These are phyloP conservation scores for Silene coronaria DNA, from an alignment of 179 eudicot species.

Conservation along the genomic window DNA sequence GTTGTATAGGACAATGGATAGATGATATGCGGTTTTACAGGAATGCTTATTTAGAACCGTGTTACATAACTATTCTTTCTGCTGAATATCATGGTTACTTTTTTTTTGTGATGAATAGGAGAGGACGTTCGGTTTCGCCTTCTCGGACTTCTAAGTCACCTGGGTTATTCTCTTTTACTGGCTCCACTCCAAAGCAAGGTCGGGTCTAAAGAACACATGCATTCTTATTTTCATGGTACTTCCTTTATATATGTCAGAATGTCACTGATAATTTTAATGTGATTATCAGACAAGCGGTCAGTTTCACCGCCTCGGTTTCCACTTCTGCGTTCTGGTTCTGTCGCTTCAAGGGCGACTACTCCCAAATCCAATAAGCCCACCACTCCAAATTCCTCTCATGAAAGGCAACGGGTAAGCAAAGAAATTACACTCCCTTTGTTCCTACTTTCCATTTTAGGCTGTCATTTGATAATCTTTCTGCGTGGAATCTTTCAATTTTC, in stretches of 20 bases:
- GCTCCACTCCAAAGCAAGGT: conserved; percentile 5
- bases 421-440: not conserved
- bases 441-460: no score
- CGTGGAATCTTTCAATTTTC: no score
- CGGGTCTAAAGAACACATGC: not conserved
- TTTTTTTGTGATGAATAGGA: conserved; percentile 36
- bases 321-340: conserved; percentile 68
- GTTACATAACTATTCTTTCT: no score
- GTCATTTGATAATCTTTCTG: no score
- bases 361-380: conserved; percentile 64
- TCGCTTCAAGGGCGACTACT: conserved; percentile 56
- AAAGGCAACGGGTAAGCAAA: conserved; percentile 47
- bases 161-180: conserved; percentile 7
- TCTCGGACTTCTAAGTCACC: conserved; percentile 8
- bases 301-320: conserved; percentile 76
- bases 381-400: conserved; percentile 50
- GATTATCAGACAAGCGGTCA: conserved; percentile 52
- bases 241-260: no score
- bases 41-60: no score
- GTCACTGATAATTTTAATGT: not conserved
- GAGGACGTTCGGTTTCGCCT: conserved; percentile 57
- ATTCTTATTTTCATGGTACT: not conserved
- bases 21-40: no score
- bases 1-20: not conserved
- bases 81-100: conserved; percentile 2